These are phyloP conservation scores for Lactifluus rugatus DNA, from an alignment of 768 basidiomycete species.

Conservation along the genomic window DNA sequence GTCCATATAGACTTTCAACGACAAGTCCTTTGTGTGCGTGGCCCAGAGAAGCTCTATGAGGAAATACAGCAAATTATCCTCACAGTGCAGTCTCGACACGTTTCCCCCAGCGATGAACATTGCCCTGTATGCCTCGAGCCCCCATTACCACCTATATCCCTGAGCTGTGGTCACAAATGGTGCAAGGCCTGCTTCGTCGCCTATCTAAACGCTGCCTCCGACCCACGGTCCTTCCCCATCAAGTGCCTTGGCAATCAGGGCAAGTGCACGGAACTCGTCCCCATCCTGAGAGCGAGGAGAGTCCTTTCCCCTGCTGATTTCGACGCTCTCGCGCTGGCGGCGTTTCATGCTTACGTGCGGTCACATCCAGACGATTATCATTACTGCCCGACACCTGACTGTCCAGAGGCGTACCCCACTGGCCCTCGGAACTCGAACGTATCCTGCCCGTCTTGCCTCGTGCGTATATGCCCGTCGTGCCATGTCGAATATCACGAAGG, in stretches of 20 bases:
- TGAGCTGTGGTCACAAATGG: conserved; percentile 60
- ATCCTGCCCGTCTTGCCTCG: conserved; percentile 63
- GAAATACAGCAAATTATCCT: conserved; percentile 35
- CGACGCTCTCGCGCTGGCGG: conserved; percentile 43
- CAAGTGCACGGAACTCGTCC: conserved; percentile 46
- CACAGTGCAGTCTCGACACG: conserved; percentile 24
- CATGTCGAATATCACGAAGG: conserved; percentile 54
- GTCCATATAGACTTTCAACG: conserved; percentile 39
- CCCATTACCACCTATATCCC: conserved; percentile 39
- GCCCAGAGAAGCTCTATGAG: conserved; percentile 37
- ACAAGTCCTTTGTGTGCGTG: conserved; percentile 44
- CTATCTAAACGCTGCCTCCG: conserved; percentile 50
- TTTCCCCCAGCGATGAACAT: conserved; percentile 17
- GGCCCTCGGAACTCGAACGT: conserved; percentile 41
- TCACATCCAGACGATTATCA: conserved; percentile 51
- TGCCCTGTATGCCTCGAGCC: conserved; percentile 70
- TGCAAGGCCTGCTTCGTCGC: conserved; percentile 51
- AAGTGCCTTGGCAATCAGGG: conserved; percentile 59
- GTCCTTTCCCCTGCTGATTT: conserved; percentile 46
- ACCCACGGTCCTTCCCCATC: conserved; percentile 58
- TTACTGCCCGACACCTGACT: conserved; percentile 75
- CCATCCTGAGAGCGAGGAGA: conserved; percentile 40
- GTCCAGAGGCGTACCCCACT: conserved; percentile 59
- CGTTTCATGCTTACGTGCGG: conserved; percentile 54
- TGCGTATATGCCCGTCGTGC: conserved; percentile 60